These are phyloP conservation scores for Salvia sclarea DNA, from an alignment of 305 asterid genomes.

Conservation along the genomic window DNA sequence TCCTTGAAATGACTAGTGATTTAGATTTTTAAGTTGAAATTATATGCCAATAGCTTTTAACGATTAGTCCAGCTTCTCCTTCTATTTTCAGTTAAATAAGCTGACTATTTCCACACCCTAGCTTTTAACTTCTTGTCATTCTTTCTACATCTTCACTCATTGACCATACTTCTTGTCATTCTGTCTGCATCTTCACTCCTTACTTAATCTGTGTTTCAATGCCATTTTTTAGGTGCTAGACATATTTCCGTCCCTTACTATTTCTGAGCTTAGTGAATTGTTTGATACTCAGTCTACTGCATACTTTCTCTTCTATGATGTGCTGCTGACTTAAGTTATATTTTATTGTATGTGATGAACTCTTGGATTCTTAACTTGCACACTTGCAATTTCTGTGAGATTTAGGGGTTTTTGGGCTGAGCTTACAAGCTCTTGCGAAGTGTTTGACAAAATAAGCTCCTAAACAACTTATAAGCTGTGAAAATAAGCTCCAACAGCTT, in stretches of 20 bases:
- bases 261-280: neutral
- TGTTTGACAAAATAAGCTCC: too few species aligned
- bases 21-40: neutral
- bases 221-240: neutral
- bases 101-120: constrained; percentile 7
- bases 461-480: too few species aligned
- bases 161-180: neutral
- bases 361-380: neutral
- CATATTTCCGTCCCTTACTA: neutral
- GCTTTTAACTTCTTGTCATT: neutral
- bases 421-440: too few species aligned
- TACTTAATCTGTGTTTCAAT: neutral
- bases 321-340: neutral
- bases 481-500: too few species aligned
- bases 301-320: neutral
- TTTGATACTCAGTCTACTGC: neutral
- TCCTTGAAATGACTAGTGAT: neutral
- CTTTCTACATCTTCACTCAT: neutral
- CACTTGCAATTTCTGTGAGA: constrained; percentile 1
- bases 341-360: neutral
- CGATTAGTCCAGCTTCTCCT: constrained; percentile 1
- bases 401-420: too few species aligned
- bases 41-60: constrained; percentile 3
- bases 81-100: neutral
- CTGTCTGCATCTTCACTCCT: neutral